Conservation (phyloP, 176 grass and related monocot species). For the Oryza brachyantha region DNA sequence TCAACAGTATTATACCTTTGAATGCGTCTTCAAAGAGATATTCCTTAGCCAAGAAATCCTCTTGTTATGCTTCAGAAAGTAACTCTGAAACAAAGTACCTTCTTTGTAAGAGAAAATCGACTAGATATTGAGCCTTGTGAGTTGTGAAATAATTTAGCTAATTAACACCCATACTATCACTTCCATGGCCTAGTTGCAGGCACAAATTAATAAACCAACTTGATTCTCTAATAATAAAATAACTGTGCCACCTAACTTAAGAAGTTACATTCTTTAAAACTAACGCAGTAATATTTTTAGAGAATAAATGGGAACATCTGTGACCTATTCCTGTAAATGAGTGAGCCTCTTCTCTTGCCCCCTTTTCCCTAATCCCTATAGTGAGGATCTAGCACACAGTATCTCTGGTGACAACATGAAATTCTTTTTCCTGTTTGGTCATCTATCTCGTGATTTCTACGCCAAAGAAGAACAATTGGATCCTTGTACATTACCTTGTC, state of each 20-base stretch:
- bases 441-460: constrained; percentile 10
- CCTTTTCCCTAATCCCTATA: not conserved
- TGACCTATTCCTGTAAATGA: not conserved
- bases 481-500: not conserved
- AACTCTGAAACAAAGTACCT: constrained; percentile 32
- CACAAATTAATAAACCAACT: not conserved
- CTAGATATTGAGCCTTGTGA: constrained; percentile 18
- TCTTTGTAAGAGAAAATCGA: not conserved
- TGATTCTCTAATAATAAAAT: not conserved
- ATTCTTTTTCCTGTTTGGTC: not conserved
- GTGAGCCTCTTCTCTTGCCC: not conserved
- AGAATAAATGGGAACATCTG: constrained; percentile 15
- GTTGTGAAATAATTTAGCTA: constrained; percentile 17
- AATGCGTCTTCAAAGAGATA: constrained; percentile 19
- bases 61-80: constrained; percentile 23
- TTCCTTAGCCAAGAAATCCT: constrained; percentile 12
- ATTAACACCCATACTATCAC: not conserved
- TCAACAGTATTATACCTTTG: constrained; percentile 29
- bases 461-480: not conserved
- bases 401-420: not conserved
- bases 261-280: not conserved
- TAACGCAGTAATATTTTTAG: constrained; percentile 1
- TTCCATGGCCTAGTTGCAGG: not conserved
- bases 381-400: constrained; percentile 5
- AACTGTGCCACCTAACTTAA: not conserved